Evolutionary conservation across 2,329 filamentous ascomycete genomes (phyloP), one percentile per base, ranked within the genome.

Genomic region (Aspergillus neoniger): DNA sequence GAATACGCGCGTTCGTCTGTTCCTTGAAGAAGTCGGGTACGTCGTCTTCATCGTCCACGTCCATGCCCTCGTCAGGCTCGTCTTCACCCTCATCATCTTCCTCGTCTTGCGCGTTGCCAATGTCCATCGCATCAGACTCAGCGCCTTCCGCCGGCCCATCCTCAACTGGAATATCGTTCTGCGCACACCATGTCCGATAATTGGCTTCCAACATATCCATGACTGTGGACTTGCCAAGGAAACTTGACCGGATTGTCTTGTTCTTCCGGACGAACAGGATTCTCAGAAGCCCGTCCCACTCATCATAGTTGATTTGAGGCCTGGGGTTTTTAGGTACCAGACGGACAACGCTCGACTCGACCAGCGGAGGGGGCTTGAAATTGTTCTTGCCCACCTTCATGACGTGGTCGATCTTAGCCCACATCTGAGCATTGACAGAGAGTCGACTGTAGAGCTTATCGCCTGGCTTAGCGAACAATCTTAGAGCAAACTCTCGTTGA

Each of bases 371-470:
- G 0, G 95, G 95, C 63, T 91, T 92, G 84, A 98, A 99, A 80
- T 98, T 98, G 78, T 96, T 95, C 78, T 89, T 91, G 65, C 93
- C 92, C 49, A 98, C 94, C 80, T 96, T 96, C 88, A 96, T 91
- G 68, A 96, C 87, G 67, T 85, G 80, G 61, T 80, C 77, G 49
- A 89, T 86, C 69, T 87, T 88, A 8, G 89, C 86, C 86, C 91
- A 97, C 83, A 98, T 96, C 74, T 98, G 94, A 17, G 91, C 91
- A 71, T 98, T 98, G 60, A 96, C 94, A 1, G 87, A 91, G 25
- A 98, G 83, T n/a, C 95, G 86, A 66, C 88, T 92, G 81, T 97
- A 98, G 8, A 98, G 86, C 56, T 92, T 86, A 72, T 97, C 93
- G 8, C 91, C 91, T 0, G 94, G 91, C 48, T 89, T 88, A 14